Conservation (phyloP, 1,139 yeast genomes). For the Lodderomyces pseudojiufengensis region DNA sequence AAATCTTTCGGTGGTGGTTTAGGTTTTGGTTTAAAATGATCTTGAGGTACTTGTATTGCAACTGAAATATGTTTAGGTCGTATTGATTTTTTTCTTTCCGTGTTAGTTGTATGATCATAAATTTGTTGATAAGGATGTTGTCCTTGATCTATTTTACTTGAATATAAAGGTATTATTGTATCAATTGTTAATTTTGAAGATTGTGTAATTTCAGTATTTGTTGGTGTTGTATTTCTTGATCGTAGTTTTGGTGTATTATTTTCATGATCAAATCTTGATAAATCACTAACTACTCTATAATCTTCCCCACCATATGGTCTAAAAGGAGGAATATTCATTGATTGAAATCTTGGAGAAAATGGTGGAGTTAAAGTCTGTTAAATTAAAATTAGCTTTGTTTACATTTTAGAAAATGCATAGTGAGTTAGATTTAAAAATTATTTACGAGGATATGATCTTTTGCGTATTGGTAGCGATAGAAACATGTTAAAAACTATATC, state of each 20-base stretch:
- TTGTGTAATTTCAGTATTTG: conserved; percentile 16
- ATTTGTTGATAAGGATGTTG: no score
- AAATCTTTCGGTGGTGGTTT: conserved; percentile 13
- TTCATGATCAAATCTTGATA: conserved; percentile 27
- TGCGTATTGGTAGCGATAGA: no score
- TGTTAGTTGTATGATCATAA: no score
- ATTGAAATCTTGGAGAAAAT: no score
- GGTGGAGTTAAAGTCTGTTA: neutral
- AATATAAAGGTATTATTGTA: conserved; percentile 15
- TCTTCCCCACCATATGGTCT: conserved; percentile 24
- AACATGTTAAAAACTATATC: no score
- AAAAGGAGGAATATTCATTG: conserved; percentile 12
- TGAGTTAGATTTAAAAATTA: neutral
- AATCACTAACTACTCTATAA: conserved; percentile 26
- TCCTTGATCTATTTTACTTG: conserved; percentile 9
- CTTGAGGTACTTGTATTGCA: conserved; percentile 12
- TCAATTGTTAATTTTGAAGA: conserved; percentile 15
- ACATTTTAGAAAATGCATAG: no score
- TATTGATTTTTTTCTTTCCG: conserved; percentile 2
- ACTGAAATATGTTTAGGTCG: conserved; percentile 7
- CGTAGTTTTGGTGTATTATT: conserved; percentile 20
- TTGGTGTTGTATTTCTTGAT: conserved; percentile 29
- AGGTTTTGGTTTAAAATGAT: conserved; percentile 9
- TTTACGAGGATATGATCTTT: neutral
- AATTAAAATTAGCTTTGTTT: neutral